A percentile compares a stretch with the other conserved stretches of the same genome.
Evolutionary conservation across 257 asterid genomes (phyloP).

Genomic region (Craterostigma plantagineum): DNA sequence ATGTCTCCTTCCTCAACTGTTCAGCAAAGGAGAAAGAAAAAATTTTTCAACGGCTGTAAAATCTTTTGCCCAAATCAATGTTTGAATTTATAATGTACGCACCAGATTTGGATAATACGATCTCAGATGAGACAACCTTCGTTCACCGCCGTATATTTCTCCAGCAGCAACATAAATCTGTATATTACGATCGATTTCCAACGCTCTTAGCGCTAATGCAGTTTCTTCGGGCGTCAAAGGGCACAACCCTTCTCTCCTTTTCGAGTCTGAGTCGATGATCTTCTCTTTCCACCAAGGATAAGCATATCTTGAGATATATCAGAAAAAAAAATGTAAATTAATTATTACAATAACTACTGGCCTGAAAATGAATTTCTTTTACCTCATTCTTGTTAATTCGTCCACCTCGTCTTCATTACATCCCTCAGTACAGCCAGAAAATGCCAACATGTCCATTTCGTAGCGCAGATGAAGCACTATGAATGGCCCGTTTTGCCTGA

Average conservation of each 20-base stretch:
- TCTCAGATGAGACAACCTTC: constrained; percentile 56
- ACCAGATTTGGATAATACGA: constrained; percentile 81
- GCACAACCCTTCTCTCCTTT: constrained; percentile 87
- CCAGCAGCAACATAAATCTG: constrained; percentile 97
- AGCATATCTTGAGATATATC: constrained; percentile 58
- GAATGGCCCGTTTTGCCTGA: constrained; percentile 76
- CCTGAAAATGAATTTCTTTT: neutral
- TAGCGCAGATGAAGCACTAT: constrained; percentile 91
- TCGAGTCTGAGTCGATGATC: constrained; percentile 68
- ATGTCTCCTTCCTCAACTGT: constrained; percentile 90
- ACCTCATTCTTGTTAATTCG: constrained; percentile 94
- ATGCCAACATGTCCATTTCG: constrained; percentile 98
- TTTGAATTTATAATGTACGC: constrained; percentile 9
- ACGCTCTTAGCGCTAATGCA: constrained; percentile 61
- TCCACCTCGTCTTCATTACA: constrained; percentile 69
- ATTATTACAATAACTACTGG: neutral
- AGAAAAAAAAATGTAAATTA: constrained; percentile 13
- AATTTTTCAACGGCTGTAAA: too few relatives aligned
- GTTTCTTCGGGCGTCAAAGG: constrained; percentile 99
- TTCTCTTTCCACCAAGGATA: constrained; percentile 99
- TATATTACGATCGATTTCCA: constrained; percentile 54
- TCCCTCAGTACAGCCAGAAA: constrained; percentile 94
- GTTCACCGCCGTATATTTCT: constrained; percentile 83
- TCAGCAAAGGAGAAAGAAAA: neutral
- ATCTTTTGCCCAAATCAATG: neutral